A percentile compares a stretch with the other conserved stretches of the same genome.
These are phyloP conservation scores for Termitomyces sp. DNA, from an alignment of 768 basidiomycete species.

Conservation along the genomic window DNA sequence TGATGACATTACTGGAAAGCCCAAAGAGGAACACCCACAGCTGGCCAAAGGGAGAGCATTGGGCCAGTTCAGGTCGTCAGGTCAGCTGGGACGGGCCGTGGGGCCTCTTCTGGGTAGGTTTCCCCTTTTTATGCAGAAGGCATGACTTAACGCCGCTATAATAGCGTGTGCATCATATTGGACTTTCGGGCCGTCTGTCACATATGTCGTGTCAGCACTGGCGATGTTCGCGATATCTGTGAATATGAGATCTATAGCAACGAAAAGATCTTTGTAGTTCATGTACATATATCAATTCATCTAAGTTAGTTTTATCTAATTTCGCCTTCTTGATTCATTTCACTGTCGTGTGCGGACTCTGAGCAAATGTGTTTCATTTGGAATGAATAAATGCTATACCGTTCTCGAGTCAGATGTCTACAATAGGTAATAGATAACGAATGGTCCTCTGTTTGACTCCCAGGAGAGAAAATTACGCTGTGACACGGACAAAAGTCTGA, in stretches of 20 bases:
- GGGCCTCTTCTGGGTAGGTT: slow-evolving; percentile 82
- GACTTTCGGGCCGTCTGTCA: slow-evolving; percentile 78
- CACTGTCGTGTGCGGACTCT: background rate
- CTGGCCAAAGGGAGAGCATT: slow-evolving; percentile 82
- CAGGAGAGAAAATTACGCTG: background rate
- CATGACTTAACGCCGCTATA: slow-evolving; percentile 13
- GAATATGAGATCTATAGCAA: slow-evolving; percentile 48
- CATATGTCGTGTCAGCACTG: slow-evolving; percentile 60
- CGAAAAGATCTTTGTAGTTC: slow-evolving; percentile 27
- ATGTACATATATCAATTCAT: background rate
- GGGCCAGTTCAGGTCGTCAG: slow-evolving; percentile 85
- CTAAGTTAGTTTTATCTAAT: background rate
- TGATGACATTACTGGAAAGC: slow-evolving; percentile 53
- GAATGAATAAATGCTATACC: slow-evolving; percentile 6
- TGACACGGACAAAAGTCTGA: background rate
- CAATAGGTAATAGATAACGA: slow-evolving; percentile 8
- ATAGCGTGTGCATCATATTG: slow-evolving; percentile 84
- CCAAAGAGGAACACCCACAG: slow-evolving; percentile 49
- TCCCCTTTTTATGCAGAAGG: slow-evolving; percentile 9
- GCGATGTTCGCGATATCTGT: slow-evolving; percentile 59
- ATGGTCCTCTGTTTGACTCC: slow-evolving; percentile 2
- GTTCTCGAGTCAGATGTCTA: slow-evolving; percentile 12
- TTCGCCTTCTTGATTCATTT: background rate
- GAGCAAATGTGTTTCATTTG: slow-evolving; percentile 2
- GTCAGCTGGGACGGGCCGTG: slow-evolving; percentile 89